Evolutionary conservation across 1,284 basidiomycete genomes (phyloP).

Genomic region (Trametes pubescens): DNA sequence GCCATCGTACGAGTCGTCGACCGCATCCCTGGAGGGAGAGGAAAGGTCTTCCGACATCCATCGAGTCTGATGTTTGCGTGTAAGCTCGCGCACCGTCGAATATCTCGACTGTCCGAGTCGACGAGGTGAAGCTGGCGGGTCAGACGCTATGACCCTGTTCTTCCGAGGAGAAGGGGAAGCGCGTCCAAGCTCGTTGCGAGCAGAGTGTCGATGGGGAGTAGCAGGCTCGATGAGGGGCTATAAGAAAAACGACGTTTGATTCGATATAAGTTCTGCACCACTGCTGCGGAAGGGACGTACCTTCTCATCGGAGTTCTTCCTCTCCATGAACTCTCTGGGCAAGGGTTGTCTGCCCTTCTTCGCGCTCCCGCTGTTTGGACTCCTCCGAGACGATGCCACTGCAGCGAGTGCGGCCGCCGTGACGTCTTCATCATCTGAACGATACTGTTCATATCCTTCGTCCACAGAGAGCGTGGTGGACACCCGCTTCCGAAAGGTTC

Average conservation of each 20-base stretch:
- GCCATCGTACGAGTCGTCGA: slow-evolving; percentile 40
- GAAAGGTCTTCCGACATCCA: slow-evolving; percentile 54
- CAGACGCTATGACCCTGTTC: slow-evolving; percentile 39
- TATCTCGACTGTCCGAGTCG: slow-evolving; percentile 46
- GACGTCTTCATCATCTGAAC: slow-evolving; percentile 48
- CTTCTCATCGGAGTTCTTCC: slow-evolving; percentile 51
- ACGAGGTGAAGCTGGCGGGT: slow-evolving; percentile 37
- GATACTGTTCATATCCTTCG: slow-evolving; percentile 32
- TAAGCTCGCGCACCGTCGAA: slow-evolving; percentile 55
- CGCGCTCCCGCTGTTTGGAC: slow-evolving; percentile 47
- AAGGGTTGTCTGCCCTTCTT: slow-evolving; percentile 61
- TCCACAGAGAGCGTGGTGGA: slow-evolving; percentile 45
- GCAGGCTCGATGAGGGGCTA: slow-evolving; percentile 33
- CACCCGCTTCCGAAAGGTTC: slow-evolving; percentile 53
- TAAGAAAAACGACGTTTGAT: background rate
- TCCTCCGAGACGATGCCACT: slow-evolving; percentile 61
- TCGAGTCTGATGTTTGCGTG: slow-evolving; percentile 57
- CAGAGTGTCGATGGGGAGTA: slow-evolving; percentile 35
- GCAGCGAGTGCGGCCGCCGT: slow-evolving; percentile 67
- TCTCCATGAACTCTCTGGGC: slow-evolving; percentile 66
- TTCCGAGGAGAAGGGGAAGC: slow-evolving; percentile 37
- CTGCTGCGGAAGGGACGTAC: slow-evolving; percentile 46
- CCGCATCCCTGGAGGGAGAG: slow-evolving; percentile 40
- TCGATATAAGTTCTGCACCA: slow-evolving; percentile 22
- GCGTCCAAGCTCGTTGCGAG: slow-evolving; percentile 30